Percentiles rank a stretch among this genome's conserved stretches.
phyloP scores from a whole-genome alignment of 805 yeast species.

The Brettanomyces naardenensis region DNA sequence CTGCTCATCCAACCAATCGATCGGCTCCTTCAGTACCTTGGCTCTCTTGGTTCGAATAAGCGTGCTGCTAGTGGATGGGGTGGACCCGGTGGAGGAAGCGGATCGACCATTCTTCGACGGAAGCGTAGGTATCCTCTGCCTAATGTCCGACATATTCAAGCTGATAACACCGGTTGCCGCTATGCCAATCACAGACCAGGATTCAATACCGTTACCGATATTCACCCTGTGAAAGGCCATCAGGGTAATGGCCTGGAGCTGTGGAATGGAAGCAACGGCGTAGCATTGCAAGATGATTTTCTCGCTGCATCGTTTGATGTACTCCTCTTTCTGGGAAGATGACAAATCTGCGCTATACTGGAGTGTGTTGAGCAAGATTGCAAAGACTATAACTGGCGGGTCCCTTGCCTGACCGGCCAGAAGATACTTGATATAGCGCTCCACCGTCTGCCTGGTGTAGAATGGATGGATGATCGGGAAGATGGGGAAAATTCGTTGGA shows the following conservation, averaged over 20 bases:
- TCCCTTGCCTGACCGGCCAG: not conserved
- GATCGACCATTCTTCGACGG: conserved; percentile 1
- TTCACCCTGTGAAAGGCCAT: conserved; percentile 14
- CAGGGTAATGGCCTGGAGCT: conserved; percentile 17
- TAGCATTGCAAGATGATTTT: conserved; percentile 15
- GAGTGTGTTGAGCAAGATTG: not conserved
- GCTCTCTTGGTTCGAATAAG: conserved; percentile 15
- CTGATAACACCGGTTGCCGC: conserved; percentile 19
- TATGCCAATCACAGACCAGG: conserved; percentile 20
- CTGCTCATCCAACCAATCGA: conserved; percentile 32
- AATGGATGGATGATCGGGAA: conserved; percentile 14
- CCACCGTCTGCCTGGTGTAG: conserved; percentile 2
- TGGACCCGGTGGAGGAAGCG: conserved; percentile 1
- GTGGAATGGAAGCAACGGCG: conserved; percentile 16
- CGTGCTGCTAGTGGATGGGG: not conserved
- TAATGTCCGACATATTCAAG: conserved; percentile 10
- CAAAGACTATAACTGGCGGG: not conserved
- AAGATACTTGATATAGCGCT: not conserved
- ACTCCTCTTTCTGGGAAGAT: conserved; percentile 4
- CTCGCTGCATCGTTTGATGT: conserved; percentile 11
- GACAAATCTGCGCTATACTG: not conserved
- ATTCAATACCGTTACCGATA: conserved; percentile 19
- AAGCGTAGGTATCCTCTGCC: not conserved
- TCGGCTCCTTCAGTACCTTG: conserved; percentile 15
- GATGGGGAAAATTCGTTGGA: conserved; percentile 5